Percentiles rank a stretch among this genome's conserved stretches.
These are phyloP conservation scores for Zoysia matrella DNA, from an alignment of 202 grass and related monocot species.

Conservation along the genomic window DNA sequence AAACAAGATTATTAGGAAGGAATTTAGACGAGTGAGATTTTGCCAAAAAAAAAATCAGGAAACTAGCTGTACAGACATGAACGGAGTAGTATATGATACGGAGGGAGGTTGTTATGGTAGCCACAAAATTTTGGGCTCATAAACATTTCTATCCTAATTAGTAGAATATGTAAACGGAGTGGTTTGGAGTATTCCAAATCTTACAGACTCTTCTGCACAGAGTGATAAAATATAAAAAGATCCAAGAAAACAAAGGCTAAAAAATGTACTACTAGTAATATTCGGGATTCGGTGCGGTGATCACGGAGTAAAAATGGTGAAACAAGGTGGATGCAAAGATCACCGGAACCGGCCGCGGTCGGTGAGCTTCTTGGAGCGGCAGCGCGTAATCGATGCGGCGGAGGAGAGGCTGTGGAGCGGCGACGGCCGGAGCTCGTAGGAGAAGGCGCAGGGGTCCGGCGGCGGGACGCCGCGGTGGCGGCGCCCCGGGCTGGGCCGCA, in stretches of 20 bases:
- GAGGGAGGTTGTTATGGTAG: conserved; percentile 26
- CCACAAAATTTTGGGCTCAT: conserved; percentile 42
- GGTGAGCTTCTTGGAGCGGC: conserved; percentile 66
- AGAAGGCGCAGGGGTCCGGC: conserved; percentile 15
- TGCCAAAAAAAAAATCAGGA: too few species aligned
- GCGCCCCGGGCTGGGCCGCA: conserved; percentile 53
- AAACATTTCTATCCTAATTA: conserved; percentile 24
- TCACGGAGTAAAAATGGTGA: not conserved
- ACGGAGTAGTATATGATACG: not conserved
- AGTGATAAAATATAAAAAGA: not conserved
- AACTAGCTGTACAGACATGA: too few species aligned
- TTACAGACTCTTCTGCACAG: too few species aligned
- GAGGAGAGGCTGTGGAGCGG: conserved; percentile 46
- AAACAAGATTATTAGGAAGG: too few species aligned
- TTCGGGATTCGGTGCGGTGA: not conserved
- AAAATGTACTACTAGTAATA: not conserved
- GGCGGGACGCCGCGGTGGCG: conserved; percentile 43
- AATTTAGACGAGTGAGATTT: too few species aligned
- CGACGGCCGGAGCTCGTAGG: conserved; percentile 56
- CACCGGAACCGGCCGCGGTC: conserved; percentile 49
- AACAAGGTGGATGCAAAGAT: not conserved
- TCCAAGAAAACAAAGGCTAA: not conserved
- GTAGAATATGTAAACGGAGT: not conserved
- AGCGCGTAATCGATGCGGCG: conserved; percentile 42
- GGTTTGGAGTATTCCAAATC: too few species aligned